Evolutionary conservation across 202 grass and related monocot species (phyloP).

Genomic region (Panicum virgatum): DNA sequence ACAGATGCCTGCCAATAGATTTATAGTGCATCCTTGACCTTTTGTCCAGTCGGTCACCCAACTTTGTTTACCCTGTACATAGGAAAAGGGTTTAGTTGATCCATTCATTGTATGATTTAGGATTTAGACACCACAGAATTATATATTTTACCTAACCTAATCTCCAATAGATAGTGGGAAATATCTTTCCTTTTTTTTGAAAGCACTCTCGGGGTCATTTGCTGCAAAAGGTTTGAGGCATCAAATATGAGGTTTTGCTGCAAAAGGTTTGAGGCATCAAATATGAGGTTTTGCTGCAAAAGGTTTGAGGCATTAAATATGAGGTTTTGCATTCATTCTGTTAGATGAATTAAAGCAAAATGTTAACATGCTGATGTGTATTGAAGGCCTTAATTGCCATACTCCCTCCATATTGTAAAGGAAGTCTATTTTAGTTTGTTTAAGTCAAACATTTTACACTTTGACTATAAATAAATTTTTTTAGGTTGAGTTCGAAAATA

Average conservation of each 20-base stretch:
- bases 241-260: conserved; percentile 8
- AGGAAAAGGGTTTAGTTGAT: conserved; percentile 45
- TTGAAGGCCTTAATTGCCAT: not conserved
- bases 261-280: not conserved
- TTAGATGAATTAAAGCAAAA: not conserved
- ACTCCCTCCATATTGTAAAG: no score
- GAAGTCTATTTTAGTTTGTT: no score
- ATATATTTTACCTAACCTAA: conserved; percentile 42
- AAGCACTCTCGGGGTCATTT: not conserved
- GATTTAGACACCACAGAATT: conserved; percentile 36
- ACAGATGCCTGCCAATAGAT: conserved; percentile 33
- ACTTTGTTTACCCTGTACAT: conserved; percentile 56
- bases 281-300: conserved; percentile 7
- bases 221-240: not conserved
- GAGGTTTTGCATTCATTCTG: not conserved
- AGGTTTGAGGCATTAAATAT: not conserved
- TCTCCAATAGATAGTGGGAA: conserved; percentile 7
- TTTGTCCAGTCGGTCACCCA: conserved; percentile 40
- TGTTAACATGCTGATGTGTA: not conserved
- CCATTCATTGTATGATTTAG: conserved; percentile 60
- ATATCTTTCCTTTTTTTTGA: conserved; percentile 5
- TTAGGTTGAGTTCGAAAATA: no score
- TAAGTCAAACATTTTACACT: no score
- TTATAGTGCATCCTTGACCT: conserved; percentile 24
- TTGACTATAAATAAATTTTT: no score